A percentile compares a stretch with the other conserved stretches of the same genome.
Conservation (phyloP, 2,329 filamentous ascomycete species). For the Lachnellula occidentalis region DNA sequence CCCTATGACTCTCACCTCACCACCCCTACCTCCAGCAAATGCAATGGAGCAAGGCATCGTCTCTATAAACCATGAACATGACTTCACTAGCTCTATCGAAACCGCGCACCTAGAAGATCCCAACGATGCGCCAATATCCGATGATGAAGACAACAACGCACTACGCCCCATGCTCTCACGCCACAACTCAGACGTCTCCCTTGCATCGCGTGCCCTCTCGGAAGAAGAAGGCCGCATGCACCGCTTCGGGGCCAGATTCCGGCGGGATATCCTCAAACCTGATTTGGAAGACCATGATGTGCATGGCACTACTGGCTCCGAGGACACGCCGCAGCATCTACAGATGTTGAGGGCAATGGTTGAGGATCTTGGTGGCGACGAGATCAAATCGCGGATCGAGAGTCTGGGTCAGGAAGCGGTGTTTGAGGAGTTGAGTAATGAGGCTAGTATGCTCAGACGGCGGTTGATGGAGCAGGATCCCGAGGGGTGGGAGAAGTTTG, state of each 20-base stretch:
- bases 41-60: conserved; percentile 33
- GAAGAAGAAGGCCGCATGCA: conserved; percentile 67
- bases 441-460: conserved; percentile 37
- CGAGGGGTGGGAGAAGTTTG: conserved; percentile 58
- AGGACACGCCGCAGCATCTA: conserved; percentile 23
- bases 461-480: conserved; percentile 56
- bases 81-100: neutral
- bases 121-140: conserved; percentile 30
- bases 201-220: conserved; percentile 58
- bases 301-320: conserved; percentile 39
- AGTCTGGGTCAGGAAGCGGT: conserved; percentile 50
- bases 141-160: conserved; percentile 33
- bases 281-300: conserved; percentile 20
- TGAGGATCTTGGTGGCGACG: conserved; percentile 55
- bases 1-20: conserved; percentile 2
- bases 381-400: conserved; percentile 47
- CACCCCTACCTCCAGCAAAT: conserved; percentile 9
- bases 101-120: neutral
- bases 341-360: conserved; percentile 56
- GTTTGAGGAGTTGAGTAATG: conserved; percentile 50
- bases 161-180: conserved; percentile 44
- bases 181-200: conserved; percentile 60
- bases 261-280: conserved; percentile 53
- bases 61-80: conserved; percentile 5
- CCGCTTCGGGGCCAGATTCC: conserved; percentile 60